Evolutionary conservation across 805 yeast genomes (phyloP), one percentile per base, ranked within the genome.

Genomic region (Hanseniaspora lindneri): DNA sequence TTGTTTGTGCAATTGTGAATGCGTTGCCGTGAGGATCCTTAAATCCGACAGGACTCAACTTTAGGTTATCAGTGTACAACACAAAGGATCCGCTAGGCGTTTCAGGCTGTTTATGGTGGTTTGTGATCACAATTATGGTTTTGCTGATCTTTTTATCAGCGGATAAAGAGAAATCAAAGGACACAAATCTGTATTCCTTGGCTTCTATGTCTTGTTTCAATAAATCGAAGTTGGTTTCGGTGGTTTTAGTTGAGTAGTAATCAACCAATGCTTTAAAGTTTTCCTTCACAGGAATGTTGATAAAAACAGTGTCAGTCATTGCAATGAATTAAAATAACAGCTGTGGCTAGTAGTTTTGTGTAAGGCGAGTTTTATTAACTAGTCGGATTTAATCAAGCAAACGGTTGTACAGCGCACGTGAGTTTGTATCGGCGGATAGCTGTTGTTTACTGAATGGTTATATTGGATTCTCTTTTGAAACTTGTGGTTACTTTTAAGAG

Each of bases 101-200:
- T n/a, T 19, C 3, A 4, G 33, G 20, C 13, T 21, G 19, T 13
- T 35, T 41, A 33, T 41, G 43, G 34, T 37, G 42, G 28, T 43
- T 41, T n/a, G 47, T 48, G 21, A 48, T 23, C 3, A 36, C 34
- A 19, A 48, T 41, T 13, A 32, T 27, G 11, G 41, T 36, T 9
- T 41, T 41, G 2, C 43, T 28, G 13, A 41, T 37, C 13, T 36
- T 29, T 14, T 25, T 23, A 30, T 36, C 43, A 8, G 16, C 8
- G 6, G 5, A 16, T 11, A 37, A 19, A 11, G 46, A 36, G 17
- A 28, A 41, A 20, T 41, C 51, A 48, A 48, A 48, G 25, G 51
- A 41, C 3, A 39, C 32, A 33, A 28, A 48, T 43, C 51, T 41
- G 47, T 41, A 41, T 14, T 44, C 49, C 14, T 44, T 44, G 14